phyloP scores from a whole-genome alignment of 2,329 filamentous ascomycete species.

The Sordariomycetes sp. region DNA sequence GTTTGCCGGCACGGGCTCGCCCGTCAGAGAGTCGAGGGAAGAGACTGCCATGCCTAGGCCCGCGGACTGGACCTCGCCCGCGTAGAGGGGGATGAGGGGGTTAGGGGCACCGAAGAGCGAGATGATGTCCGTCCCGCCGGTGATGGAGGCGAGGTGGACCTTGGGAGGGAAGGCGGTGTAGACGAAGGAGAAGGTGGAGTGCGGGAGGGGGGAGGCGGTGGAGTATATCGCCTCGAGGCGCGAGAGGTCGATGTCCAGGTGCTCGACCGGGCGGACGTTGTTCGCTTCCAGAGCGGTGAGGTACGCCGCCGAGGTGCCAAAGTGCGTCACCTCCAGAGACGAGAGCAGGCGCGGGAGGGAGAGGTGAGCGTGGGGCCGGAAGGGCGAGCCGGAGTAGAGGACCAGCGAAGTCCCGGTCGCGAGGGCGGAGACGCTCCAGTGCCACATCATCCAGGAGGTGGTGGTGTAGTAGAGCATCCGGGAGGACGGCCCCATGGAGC shows the following conservation, averaged over 20 bases:
- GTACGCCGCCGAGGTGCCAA: constrained; percentile 90
- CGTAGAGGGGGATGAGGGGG: constrained; percentile 57
- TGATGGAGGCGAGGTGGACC: constrained; percentile 88
- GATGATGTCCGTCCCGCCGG: constrained; percentile 92
- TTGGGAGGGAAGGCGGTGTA: constrained; percentile 67
- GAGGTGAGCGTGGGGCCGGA: constrained; percentile 63
- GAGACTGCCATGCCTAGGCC: constrained; percentile 68
- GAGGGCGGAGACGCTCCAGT: constrained; percentile 83
- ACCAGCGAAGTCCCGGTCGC: constrained; percentile 73
- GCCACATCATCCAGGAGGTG: constrained; percentile 99
- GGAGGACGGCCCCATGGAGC: constrained; percentile 59
- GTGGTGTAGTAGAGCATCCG: constrained; percentile 89
- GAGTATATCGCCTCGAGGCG: constrained; percentile 79
- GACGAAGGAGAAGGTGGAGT: constrained; percentile 84
- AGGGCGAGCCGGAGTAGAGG: constrained; percentile 87
- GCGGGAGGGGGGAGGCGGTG: constrained; percentile 82
- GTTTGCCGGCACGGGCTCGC: constrained; percentile 39
- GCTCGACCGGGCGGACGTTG: constrained; percentile 40
- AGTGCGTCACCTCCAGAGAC: constrained; percentile 74
- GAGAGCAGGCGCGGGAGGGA: constrained; percentile 76
- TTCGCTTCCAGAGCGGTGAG: constrained; percentile 82
- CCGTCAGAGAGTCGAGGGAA: constrained; percentile 44
- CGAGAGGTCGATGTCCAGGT: constrained; percentile 41
- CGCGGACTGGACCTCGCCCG: constrained; percentile 65
- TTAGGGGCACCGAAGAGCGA: constrained; percentile 85